Evolutionary conservation across 495 filamentous ascomycete genomes (phyloP).

Genomic region (Acidiella bohemica): DNA sequence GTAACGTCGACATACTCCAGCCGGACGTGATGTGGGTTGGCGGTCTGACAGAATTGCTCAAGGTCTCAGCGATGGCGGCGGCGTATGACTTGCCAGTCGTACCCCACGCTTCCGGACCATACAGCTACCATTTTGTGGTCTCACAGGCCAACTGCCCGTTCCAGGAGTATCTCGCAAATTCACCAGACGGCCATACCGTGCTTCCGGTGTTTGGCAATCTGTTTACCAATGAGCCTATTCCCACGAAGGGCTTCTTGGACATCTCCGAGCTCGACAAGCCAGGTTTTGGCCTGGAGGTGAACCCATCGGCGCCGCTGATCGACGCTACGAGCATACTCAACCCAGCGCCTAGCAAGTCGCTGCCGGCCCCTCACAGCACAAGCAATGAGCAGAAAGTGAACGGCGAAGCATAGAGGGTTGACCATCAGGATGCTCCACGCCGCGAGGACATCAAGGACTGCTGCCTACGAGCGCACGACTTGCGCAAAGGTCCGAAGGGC

Average conservation of each 20-base stretch:
- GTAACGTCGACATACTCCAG: conserved; percentile 85
- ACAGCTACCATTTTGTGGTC: conserved; percentile 89
- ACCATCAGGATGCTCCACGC: no score
- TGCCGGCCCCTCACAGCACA: conserved; percentile 34
- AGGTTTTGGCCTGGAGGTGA: conserved; percentile 78
- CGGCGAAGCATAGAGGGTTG: not conserved
- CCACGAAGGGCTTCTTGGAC: conserved; percentile 64
- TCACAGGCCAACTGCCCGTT: conserved; percentile 84
- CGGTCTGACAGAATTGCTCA: conserved; percentile 81
- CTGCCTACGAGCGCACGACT: no score
- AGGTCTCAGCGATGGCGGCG: conserved; percentile 72
- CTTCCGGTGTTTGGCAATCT: conserved; percentile 82
- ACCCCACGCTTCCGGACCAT: conserved; percentile 83
- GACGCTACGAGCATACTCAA: conserved; percentile 56
- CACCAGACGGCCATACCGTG: conserved; percentile 74
- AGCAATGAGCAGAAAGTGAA: conserved; percentile 4
- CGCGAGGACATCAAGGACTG: no score
- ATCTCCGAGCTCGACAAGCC: conserved; percentile 72
- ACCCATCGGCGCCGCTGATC: conserved; percentile 65
- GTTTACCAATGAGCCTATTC: conserved; percentile 83
- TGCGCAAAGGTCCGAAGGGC: no score
- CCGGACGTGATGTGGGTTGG: conserved; percentile 96
- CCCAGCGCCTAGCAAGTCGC: conserved; percentile 50
- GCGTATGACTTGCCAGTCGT: conserved; percentile 90
- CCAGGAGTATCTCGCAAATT: conserved; percentile 90